Evolutionary conservation across 2,329 filamentous ascomycete genomes (phyloP), one percentile per base, ranked within the genome.

Genomic region (Hymenoscyphus repandus): DNA sequence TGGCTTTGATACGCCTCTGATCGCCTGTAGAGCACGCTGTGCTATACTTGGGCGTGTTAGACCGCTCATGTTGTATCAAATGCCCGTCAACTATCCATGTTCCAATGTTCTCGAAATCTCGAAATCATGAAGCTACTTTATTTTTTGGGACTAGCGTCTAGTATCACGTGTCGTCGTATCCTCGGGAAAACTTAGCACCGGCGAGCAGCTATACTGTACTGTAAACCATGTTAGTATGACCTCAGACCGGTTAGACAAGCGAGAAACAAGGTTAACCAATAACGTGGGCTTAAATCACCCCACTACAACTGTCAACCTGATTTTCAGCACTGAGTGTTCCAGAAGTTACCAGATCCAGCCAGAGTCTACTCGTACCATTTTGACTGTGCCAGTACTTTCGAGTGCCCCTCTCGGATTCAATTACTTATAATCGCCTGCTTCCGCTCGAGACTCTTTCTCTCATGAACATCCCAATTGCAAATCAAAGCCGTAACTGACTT

Each of bases 41-140:
- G 49, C 52, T 47, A 53, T 15, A 9, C 47, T 17, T 36, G 51
- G 46, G 13, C 51, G 41, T 31, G 51, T 50, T 33, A 46, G 52
- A 39, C 48, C 44, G 43, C 48, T 58, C 59, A 62, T 60, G 52
- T 41, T 54, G 51, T 22, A 50, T 18, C 49, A 40, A 27, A 38
- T 10, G 46, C 30, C 51, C 43, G 40, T 15, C n/a, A 9, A 18
- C 11, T 37, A 32, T 38, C 20, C 4, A 27, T 30, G 34, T 37
- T 9, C 34, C 12, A 13, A 4, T 17, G 12, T 4, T 11, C 10
- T 5, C 34, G 5, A 37, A 45, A 32, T 32, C 10, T 20, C 10
- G 6, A n/a, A 1, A n/a, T 45, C 43, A 37, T 15, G 34, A 37
- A 36, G 11, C 20, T 31, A 13, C 40, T 5, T 3, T 43, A 17